Evolutionary conservation across 768 basidiomycete species (phyloP).

Genomic region (Boletus patriciae): DNA sequence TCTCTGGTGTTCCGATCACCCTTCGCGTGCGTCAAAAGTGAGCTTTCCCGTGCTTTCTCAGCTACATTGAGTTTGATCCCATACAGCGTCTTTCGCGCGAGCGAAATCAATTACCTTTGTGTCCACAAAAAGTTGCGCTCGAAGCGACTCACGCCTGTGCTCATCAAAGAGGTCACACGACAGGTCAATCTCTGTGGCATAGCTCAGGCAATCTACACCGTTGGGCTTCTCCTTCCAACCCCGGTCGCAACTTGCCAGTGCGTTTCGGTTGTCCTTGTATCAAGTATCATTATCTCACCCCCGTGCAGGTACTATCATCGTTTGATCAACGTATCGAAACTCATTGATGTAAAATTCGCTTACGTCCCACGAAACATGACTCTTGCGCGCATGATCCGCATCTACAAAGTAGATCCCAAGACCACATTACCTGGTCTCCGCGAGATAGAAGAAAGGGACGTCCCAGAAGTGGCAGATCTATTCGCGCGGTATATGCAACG

Average conservation of each 20-base stretch:
- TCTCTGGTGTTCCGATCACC: constrained; percentile 86
- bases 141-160: constrained; percentile 90
- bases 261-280: constrained; percentile 21
- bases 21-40: constrained; percentile 85
- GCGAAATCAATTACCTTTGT: constrained; percentile 97
- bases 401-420: constrained; percentile 62
- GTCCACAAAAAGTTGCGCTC: constrained; percentile 97
- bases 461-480: constrained; percentile 67
- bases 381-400: constrained; percentile 82
- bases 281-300: constrained; percentile 5
- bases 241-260: constrained; percentile 85
- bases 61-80: constrained; percentile 4
- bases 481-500: constrained; percentile 78
- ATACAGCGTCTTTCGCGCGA: constrained; percentile 61
- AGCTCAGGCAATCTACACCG: constrained; percentile 98
- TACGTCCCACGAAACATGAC: constrained; percentile 84
- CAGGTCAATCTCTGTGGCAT: constrained; percentile 86
- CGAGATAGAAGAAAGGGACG: constrained; percentile 83
- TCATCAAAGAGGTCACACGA: constrained; percentile 97
- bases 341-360: constrained; percentile 89
- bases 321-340: constrained; percentile 85
- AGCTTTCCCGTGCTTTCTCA: constrained; percentile 27
- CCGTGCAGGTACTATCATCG: constrained; percentile 82
- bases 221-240: constrained; percentile 89
- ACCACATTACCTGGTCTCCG: constrained; percentile 65